Percentiles rank a stretch among this genome's conserved stretches.
phyloP scores from a whole-genome alignment of 768 basidiomycete species.

The Tricholomella constricta region DNA sequence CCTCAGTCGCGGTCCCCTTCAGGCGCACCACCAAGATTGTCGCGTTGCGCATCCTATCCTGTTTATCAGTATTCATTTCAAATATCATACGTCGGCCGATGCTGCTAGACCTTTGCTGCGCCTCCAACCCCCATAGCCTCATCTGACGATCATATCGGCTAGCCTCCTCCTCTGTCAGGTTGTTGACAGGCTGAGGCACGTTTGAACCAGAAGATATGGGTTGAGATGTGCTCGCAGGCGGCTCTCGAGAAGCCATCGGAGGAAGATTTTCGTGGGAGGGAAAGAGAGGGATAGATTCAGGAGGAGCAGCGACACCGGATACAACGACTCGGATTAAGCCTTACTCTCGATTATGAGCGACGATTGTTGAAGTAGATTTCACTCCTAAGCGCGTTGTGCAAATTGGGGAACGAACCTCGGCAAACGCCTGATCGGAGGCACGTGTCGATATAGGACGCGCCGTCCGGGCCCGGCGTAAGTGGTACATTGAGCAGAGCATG shows the following conservation, averaged over 20 bases:
- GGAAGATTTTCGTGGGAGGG: not conserved
- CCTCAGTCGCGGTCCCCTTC: conserved; percentile 86
- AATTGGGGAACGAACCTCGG: conserved; percentile 3
- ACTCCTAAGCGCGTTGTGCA: conserved; percentile 6
- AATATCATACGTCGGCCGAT: conserved; percentile 10
- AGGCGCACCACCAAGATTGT: conserved; percentile 83
- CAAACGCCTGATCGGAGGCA: conserved; percentile 2
- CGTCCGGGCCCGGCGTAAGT: no score
- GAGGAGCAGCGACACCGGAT: not conserved
- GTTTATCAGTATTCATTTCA: conserved; percentile 20
- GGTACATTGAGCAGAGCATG: not conserved
- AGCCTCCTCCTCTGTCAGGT: conserved; percentile 68
- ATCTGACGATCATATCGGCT: conserved; percentile 97
- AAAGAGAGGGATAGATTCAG: not conserved
- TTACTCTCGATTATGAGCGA: no score
- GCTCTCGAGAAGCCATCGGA: conserved; percentile 7
- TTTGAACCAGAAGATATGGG: conserved; percentile 9
- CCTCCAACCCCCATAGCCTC: conserved; percentile 96
- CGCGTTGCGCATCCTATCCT: conserved; percentile 86
- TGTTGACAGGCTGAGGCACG: conserved; percentile 26
- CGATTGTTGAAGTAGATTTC: no score
- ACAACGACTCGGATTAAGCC: not conserved
- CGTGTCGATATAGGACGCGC: no score
- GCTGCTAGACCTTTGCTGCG: conserved; percentile 73
- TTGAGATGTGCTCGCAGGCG: conserved; percentile 7